Evolutionary conservation across 2,329 filamentous ascomycete species (phyloP), one percentile per base, ranked within the genome.

Genomic region (Dactylellina parvicollis): DNA sequence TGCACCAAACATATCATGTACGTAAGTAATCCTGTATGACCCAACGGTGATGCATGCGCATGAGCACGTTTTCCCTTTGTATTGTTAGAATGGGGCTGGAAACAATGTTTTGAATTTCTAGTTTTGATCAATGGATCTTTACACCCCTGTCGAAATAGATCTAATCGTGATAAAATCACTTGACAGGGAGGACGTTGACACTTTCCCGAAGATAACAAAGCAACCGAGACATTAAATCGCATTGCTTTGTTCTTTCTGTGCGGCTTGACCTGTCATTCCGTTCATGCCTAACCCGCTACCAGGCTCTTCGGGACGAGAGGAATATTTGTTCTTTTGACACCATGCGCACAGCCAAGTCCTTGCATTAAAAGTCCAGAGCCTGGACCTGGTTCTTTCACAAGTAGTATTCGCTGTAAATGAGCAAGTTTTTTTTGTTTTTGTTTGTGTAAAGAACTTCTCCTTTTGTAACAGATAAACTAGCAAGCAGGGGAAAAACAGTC

Each of bases 151-250:
- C 16, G 2, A 40, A 18, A 44, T 49, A 32, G 49, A 71, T 71
- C 66, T 65, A 65, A 72, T 71, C 66, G 20, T 52, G 64, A 69
- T 69, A 62, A 47, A 57, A 57, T 47, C 30, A 32, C 20, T 62
- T 34, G 49, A 55, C 47, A 62, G 40, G 64, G 64, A 28, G n/a
- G 20, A 9, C 20, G 42, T 59, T 59, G 20, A n/a, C 52, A 72
- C 67, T 72, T 65, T 59, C 67, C 59, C 34, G 8, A 72, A 40
- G 50, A 42, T 50, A 59, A 46, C 34, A 47, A 44, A 36, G 34
- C 14, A 54, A 55, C 60, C 36, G 44, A 72, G 38, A 54, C 44
- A 7, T 2, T 36, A 38, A 30, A 42, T 52, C 30, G 34, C 24
- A 36, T n/a, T 32, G 14, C 30, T 18, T 20, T 32, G 5, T 14